Percentiles rank a stretch among this genome's conserved stretches.
phyloP scores from a whole-genome alignment of 805 yeast genomes.

The Wickerhamomyces queroliae region DNA sequence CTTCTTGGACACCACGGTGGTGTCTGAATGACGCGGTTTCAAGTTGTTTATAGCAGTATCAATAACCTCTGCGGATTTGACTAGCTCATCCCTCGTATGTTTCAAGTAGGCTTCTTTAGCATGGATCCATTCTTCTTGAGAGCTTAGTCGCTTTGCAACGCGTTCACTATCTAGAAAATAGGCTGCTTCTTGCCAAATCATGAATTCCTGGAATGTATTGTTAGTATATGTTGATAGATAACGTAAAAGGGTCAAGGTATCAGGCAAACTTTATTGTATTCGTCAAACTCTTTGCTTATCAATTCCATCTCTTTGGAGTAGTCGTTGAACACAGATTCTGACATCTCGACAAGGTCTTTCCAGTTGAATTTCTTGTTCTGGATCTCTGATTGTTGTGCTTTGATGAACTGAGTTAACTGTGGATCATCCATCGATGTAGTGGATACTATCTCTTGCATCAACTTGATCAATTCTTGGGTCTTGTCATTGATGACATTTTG shows the following conservation, averaged over 20 bases:
- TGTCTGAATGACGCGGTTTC: background rate
- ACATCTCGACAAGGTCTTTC: background rate
- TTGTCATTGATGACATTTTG: background rate
- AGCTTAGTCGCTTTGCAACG: conserved; percentile 11
- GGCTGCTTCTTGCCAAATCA: conserved; percentile 22
- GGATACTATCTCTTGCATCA: background rate
- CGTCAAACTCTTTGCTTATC: conserved; percentile 17
- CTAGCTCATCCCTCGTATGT: conserved; percentile 14
- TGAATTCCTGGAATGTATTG: conserved; percentile 9
- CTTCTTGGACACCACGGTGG: background rate
- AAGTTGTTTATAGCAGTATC: conserved; percentile 18
- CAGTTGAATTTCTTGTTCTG: background rate
- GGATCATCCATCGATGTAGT: background rate
- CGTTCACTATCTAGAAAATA: conserved; percentile 19
- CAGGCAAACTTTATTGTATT: conserved; percentile 12
- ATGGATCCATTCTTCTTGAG: conserved; percentile 18
- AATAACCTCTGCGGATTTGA: conserved; percentile 18
- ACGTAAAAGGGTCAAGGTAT: background rate
- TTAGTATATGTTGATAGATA: background rate
- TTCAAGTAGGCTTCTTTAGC: conserved; percentile 15
- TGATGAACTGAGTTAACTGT: background rate
- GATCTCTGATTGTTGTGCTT: background rate
- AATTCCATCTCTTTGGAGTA: conserved; percentile 17
- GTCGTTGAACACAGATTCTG: conserved; percentile 5
- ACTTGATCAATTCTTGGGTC: background rate